Evolutionary conservation across 2,329 filamentous ascomycete genomes (phyloP), one percentile per base, ranked within the genome.

Genomic region (Penicillium thymicola): DNA sequence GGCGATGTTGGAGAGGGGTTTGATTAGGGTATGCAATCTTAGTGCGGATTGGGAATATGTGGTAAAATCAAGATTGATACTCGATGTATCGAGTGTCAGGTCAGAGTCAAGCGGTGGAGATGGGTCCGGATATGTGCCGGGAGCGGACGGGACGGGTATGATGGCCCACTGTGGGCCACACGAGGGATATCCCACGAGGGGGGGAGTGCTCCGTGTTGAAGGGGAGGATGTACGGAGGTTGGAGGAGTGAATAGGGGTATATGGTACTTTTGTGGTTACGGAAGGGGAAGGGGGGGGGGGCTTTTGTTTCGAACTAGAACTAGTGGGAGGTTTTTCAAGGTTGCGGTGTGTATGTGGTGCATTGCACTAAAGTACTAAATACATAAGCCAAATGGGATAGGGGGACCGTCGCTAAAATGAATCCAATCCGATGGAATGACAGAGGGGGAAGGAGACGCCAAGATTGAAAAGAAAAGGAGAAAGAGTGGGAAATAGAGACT

Each of bases 401-500:
- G 48, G 48, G 16, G 52, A 58, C 52, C 46, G 53, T 57, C 60
- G 61, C 61, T 62, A 57, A 65, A 64, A 43, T 54, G 42, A 50
- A 32, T 45, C 54, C 51, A 55, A 49, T 41, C 42, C 51, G 30
- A 52, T 18, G 43, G n/a, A 8, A 36, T 21, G 10, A 45, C 18
- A 34, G 13, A 28, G 23, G 40, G 42, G 42, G 7, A 36, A 47
- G 49, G 6, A 30, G 40, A 23, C 45, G 52, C 11, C 48, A 42
- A 46, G 14, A 44, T 36, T 36, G 43, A 53, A 44, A 11, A 41
- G 14, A 50, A 9, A n/a, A 21, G 16, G 14, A 13, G 30, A 21
- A 30, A 4, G 21, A 21, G 23, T 11, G 18, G 34, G 13, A 30
- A n/a, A 44, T 21, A 11, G n/a, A 43, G n/a, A 23, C 7, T 34